Evolutionary conservation across 371 early-diverging fungal species (phyloP).

Genomic region (Phascolomyces articulosus): DNA sequence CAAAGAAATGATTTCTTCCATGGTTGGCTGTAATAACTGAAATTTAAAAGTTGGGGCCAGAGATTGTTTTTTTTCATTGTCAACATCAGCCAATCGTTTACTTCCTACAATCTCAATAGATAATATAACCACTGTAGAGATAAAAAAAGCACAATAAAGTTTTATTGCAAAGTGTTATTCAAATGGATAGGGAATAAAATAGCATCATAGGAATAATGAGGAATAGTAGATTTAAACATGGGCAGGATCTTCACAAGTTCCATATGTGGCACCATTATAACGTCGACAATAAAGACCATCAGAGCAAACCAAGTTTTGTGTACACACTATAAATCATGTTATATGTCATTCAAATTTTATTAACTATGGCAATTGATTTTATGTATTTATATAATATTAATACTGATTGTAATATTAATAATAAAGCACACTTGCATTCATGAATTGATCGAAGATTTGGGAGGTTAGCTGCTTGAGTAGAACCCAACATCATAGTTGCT

Average conservation of each 20-base stretch:
- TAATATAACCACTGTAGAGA: no score
- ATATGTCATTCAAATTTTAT: neutral
- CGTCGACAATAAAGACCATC: slow-evolving; percentile 34
- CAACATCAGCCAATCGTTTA: no score
- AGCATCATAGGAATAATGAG: neutral
- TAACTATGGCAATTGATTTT: neutral
- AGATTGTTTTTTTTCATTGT: no score
- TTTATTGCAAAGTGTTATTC: no score
- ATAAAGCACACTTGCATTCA: slow-evolving; percentile 24
- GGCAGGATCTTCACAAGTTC: slow-evolving; percentile 34
- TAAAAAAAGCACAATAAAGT: no score
- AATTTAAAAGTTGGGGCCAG: no score
- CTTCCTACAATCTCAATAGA: no score
- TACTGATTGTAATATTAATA: no score
- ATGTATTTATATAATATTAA: neutral
- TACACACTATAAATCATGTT: slow-evolving; percentile 29
- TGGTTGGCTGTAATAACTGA: no score
- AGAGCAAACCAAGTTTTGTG: slow-evolving; percentile 40
- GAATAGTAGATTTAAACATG: slow-evolving; percentile 5
- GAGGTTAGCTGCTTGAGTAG: slow-evolving; percentile 6
- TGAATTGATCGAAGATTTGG: slow-evolving; percentile 16
- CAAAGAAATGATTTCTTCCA: no score
- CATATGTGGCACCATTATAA: slow-evolving; percentile 29
- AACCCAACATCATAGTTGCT: neutral
- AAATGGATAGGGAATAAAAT: neutral